These are phyloP conservation scores for Cardamine chenopodiifolia DNA, from an alignment of 345 rosid species.

Conservation along the genomic window DNA sequence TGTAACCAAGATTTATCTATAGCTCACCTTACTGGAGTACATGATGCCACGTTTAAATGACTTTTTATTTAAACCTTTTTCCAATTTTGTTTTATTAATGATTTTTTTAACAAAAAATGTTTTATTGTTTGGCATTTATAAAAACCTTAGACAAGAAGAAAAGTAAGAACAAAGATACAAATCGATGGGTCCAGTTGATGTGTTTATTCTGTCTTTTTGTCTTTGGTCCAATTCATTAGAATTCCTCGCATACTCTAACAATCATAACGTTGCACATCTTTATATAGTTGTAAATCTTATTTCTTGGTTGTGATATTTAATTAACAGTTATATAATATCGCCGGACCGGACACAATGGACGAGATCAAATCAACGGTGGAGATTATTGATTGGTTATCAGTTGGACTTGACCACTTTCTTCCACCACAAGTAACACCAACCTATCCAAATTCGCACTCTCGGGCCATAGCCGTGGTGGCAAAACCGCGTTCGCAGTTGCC, in stretches of 20 bases:
- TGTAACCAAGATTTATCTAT: background rate
- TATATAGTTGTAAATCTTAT: background rate
- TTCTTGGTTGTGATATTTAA: slow-evolving; percentile 1
- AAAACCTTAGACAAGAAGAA: slow-evolving; percentile 37
- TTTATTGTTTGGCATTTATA: slow-evolving; percentile 5
- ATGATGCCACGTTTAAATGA: slow-evolving; percentile 30
- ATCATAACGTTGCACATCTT: background rate
- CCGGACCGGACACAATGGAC: slow-evolving; percentile 66
- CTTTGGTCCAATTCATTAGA: background rate
- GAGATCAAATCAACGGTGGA: slow-evolving; percentile 68
- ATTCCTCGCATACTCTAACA: background rate
- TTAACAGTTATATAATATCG: slow-evolving; percentile 60
- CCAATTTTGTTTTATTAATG: background rate
- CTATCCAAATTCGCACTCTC: slow-evolving; percentile 63
- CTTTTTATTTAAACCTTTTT: background rate
- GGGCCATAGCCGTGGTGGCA: slow-evolving; percentile 94
- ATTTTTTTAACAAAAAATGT: no score
- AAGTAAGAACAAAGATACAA: slow-evolving; percentile 9
- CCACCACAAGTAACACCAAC: slow-evolving; percentile 59
- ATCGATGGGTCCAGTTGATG: slow-evolving; percentile 40
- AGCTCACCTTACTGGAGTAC: slow-evolving; percentile 13
- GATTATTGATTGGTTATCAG: slow-evolving; percentile 59
- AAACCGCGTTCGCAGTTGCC: slow-evolving; percentile 74
- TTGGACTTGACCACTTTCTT: slow-evolving; percentile 53
- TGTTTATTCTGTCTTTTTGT: background rate